A percentile compares a stretch with the other conserved stretches of the same genome.
These are phyloP conservation scores for Mycena maculata DNA, from an alignment of 768 basidiomycete species.

Conservation along the genomic window DNA sequence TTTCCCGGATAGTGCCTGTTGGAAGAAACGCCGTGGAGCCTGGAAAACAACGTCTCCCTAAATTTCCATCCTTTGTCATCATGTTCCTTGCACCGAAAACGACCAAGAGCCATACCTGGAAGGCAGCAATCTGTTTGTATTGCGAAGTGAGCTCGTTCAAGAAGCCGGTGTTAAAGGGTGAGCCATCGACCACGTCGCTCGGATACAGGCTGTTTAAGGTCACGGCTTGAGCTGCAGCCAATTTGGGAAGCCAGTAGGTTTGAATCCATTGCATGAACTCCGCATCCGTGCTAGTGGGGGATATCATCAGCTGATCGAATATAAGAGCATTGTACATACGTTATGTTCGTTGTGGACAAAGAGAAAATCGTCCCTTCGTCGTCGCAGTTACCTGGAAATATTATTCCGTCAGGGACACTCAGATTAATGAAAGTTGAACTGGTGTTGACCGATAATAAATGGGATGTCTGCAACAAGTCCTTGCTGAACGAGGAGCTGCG, in stretches of 20 bases:
- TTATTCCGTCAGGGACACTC: not conserved
- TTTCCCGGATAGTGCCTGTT: conserved; percentile 50
- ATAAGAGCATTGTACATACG: conserved; percentile 45
- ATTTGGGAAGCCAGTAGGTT: not conserved
- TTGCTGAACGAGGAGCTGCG: conserved; percentile 53
- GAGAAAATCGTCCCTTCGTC: conserved; percentile 71
- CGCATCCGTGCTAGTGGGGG: conserved; percentile 22
- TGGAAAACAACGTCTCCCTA: conserved; percentile 59
- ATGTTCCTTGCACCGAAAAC: conserved; percentile 20
- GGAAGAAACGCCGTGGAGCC: conserved; percentile 60
- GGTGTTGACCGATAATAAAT: conserved; percentile 55
- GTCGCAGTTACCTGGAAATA: conserved; percentile 57
- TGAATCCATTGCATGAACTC: not conserved
- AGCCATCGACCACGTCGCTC: conserved; percentile 45
- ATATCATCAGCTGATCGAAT: not conserved
- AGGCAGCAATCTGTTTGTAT: conserved; percentile 61
- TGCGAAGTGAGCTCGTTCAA: conserved; percentile 56
- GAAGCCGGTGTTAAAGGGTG: conserved; percentile 58
- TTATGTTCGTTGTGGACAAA: conserved; percentile 58
- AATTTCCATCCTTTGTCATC: too few relatives aligned
- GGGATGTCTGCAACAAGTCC: conserved; percentile 61
- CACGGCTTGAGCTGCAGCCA: not conserved
- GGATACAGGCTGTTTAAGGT: not conserved
- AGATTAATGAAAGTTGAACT: not conserved
- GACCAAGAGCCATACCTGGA: conserved; percentile 39